Base-by-base conservation (phyloP, 2,329 filamentous ascomycete genomes). In the Arthrobotrys entomopaga region DNA sequence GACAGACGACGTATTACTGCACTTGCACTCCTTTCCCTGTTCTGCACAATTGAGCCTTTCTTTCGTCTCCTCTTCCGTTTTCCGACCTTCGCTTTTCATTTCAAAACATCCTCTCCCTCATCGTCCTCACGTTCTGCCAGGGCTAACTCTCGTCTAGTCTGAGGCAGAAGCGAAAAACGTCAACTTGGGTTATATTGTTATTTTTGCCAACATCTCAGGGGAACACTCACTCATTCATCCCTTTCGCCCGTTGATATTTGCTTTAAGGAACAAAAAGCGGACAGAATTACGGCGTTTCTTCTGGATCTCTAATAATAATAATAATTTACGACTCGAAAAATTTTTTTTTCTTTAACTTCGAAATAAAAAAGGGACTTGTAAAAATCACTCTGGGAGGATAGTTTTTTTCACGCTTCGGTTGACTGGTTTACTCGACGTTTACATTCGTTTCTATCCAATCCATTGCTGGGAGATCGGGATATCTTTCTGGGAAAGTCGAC, bases 1-100 rank as follows among this genome's bases (percentile, higher is more conserved):
- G 15, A 11, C 20, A n/a, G n/a, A n/a, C n/a, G n/a, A n/a, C n/a
- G n/a, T n/a, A n/a, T n/a, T n/a, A n/a, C n/a, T n/a, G n/a, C n/a
- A n/a, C n/a, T n/a, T 40, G 65, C 50, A 67, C 64, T 73, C 69
- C 70, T 74, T 74, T 66, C 63, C 63, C 22, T 69, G 56, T 60
- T 16, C 34, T 57, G 15, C 58, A 58, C 38, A 70, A 34, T 58
- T 64, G 63, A 59, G 57, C 42, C 59, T 52, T 67, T 67, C 63
- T 56, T 67, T 74, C 69, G 61, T 66, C 54, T 60, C 16, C 57
- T 60, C 56, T 66, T 22, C 59, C 69, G 61, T 59, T 59, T 50
- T 59, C 70, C 63, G 63, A 74, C 58, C 53, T 67, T 74, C 70
- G 58, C 56, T 74, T 74, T 64, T 74, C 70, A 74, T 74, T 67